These are phyloP conservation scores for Phaeosphaeriaceae sp. DNA, from an alignment of 2,329 filamentous ascomycete species.

Conservation along the genomic window DNA sequence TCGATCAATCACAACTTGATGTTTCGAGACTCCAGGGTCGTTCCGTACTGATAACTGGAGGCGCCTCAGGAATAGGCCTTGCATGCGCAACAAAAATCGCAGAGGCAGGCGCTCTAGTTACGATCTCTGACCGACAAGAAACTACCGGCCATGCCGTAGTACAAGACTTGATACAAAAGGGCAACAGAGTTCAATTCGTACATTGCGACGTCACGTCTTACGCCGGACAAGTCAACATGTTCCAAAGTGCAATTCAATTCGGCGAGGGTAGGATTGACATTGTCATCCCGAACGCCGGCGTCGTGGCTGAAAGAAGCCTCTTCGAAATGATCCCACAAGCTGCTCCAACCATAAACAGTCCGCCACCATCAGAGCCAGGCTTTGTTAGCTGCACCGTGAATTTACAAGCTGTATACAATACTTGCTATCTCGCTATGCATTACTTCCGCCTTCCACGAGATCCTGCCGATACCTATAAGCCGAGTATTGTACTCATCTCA, in stretches of 20 bases:
- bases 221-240: constrained; percentile 34
- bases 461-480: constrained; percentile 18
- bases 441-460: constrained; percentile 30
- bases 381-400: constrained; percentile 28
- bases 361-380: constrained; percentile 26
- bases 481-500: constrained; percentile 27
- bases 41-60: constrained; percentile 34
- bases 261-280: constrained; percentile 37
- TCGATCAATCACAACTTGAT: constrained; percentile 12
- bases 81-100: constrained; percentile 26
- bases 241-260: constrained; percentile 36
- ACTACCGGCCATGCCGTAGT: constrained; percentile 16
- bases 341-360: constrained; percentile 12
- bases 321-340: constrained; percentile 26
- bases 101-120: constrained; percentile 30
- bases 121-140: constrained; percentile 30
- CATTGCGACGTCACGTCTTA: constrained; percentile 40
- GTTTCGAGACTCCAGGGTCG: constrained; percentile 20
- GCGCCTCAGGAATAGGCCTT: constrained; percentile 35
- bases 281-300: constrained; percentile 40
- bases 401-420: constrained; percentile 30
- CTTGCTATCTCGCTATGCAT: constrained; percentile 32
- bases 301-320: constrained; percentile 29
- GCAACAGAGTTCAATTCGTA: constrained; percentile 36
- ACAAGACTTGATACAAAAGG: constrained; percentile 17